These are phyloP conservation scores for Dacryopinax primogenitus DNA, from an alignment of 768 basidiomycete genomes.

Conservation along the genomic window DNA sequence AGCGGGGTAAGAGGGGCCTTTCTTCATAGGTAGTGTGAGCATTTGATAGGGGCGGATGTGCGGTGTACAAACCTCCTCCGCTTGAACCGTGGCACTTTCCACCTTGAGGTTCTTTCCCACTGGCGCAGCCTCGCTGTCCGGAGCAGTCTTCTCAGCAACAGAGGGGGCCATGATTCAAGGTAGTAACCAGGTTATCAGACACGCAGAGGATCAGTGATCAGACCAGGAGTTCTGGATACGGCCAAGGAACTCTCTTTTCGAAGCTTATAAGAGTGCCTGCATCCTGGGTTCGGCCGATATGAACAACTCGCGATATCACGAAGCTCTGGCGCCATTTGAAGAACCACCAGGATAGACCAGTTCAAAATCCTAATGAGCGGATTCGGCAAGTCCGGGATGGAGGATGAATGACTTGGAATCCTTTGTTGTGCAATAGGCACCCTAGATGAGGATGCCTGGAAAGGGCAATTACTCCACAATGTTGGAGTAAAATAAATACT, in stretches of 20 bases:
- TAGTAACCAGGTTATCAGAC: no score
- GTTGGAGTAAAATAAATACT: no score
- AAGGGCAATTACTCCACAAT: no score
- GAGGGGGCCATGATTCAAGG: conserved; percentile 1
- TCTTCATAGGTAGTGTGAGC: conserved; percentile 15
- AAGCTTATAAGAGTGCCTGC: neutral
- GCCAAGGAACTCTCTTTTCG: no score
- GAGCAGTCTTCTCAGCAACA: conserved; percentile 3
- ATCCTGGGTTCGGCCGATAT: neutral
- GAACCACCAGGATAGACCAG: neutral
- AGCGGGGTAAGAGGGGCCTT: conserved; percentile 38
- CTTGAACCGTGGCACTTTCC: neutral
- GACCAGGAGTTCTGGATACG: no score
- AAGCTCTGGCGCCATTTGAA: neutral
- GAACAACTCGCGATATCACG: neutral
- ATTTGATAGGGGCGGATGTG: conserved; percentile 11
- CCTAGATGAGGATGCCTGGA: no score
- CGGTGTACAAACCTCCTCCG: neutral
- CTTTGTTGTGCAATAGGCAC: no score
- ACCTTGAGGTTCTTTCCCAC: neutral
- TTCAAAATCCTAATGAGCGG: neutral
- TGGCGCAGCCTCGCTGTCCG: neutral
- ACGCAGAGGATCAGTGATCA: no score
- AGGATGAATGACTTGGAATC: no score
- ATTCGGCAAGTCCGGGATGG: neutral